Conservation (phyloP, 106 monocot genomes). For the Ottelia alismoides region DNA sequence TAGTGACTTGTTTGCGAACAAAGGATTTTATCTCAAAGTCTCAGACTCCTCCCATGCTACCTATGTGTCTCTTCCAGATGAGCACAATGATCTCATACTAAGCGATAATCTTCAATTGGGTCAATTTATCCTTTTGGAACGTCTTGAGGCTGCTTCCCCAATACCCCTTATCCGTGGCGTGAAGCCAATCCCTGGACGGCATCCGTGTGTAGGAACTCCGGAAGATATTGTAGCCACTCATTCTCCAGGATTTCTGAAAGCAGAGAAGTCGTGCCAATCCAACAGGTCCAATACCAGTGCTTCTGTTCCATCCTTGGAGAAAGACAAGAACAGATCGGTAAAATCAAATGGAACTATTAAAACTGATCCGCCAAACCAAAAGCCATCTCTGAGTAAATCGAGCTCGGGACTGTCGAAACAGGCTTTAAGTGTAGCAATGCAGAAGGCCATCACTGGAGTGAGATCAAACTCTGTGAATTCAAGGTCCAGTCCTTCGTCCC, state of each 20-base stretch:
- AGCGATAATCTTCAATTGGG: constrained; percentile 83
- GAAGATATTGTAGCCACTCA: constrained; percentile 50
- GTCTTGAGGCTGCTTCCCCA: constrained; percentile 58
- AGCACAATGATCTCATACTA: constrained; percentile 74
- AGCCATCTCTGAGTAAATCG: constrained; percentile 26
- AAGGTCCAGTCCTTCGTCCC: constrained; percentile 55
- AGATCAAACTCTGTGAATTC: constrained; percentile 34
- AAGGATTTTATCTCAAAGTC: constrained; percentile 85
- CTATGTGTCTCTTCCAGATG: constrained; percentile 58
- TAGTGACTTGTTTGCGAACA: constrained; percentile 60
- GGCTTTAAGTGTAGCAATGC: constrained; percentile 6
- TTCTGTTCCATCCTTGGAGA: constrained; percentile 6
- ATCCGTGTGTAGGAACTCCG: constrained; percentile 71
- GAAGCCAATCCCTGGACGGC: constrained; percentile 65
- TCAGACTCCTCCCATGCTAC: constrained; percentile 91
- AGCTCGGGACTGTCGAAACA: constrained; percentile 43
- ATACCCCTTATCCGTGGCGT: constrained; percentile 61
- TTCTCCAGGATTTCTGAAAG: constrained; percentile 28
- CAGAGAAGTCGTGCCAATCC: constrained; percentile 19
- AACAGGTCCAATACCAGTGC: constrained; percentile 16
- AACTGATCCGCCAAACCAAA: constrained; percentile 30
- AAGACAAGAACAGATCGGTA: constrained; percentile 22
- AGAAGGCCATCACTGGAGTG: constrained; percentile 13
- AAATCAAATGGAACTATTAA: constrained; percentile 23
- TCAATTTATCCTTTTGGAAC: constrained; percentile 71